phyloP scores from a whole-genome alignment of 495 filamentous ascomycete species.

The Aspergillus steynii region DNA sequence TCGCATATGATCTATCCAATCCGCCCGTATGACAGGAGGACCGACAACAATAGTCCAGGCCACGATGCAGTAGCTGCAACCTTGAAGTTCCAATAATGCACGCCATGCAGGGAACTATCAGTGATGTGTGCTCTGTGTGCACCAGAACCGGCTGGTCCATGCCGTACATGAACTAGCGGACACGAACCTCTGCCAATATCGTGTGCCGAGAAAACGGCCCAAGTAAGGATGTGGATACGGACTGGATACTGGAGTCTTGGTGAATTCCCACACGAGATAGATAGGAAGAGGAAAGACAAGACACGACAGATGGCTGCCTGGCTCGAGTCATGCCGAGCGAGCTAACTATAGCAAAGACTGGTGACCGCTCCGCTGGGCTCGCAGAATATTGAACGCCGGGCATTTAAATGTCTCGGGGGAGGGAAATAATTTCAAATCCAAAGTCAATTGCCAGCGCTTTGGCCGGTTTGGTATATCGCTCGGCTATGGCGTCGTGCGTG shows the following conservation, averaged over 20 bases:
- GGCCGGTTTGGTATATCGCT: not conserved
- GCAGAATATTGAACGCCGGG: not conserved
- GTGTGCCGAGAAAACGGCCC: not conserved
- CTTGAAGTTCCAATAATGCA: not conserved
- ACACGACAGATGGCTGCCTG: not conserved
- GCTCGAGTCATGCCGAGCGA: not conserved
- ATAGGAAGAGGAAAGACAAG: too few species aligned
- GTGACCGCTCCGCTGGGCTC: not conserved
- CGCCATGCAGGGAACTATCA: constrained; percentile 2
- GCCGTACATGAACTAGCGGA: not conserved
- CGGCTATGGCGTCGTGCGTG: not conserved
- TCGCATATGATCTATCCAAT: constrained; percentile 9
- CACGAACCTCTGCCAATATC: not conserved
- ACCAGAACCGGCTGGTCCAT: not conserved
- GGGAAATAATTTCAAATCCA: not conserved
- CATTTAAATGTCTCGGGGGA: not conserved
- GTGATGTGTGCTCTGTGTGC: not conserved
- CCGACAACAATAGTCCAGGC: not conserved
- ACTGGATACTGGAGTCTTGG: not conserved
- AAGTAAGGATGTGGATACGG: too few species aligned
- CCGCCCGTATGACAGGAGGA: not conserved
- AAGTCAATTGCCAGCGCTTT: not conserved
- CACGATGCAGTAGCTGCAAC: constrained; percentile 1
- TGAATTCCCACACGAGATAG: not conserved
- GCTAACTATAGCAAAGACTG: not conserved